Conservation (phyloP, 495 filamentous ascomycete species). For the Aspergillus bridgeri region DNA sequence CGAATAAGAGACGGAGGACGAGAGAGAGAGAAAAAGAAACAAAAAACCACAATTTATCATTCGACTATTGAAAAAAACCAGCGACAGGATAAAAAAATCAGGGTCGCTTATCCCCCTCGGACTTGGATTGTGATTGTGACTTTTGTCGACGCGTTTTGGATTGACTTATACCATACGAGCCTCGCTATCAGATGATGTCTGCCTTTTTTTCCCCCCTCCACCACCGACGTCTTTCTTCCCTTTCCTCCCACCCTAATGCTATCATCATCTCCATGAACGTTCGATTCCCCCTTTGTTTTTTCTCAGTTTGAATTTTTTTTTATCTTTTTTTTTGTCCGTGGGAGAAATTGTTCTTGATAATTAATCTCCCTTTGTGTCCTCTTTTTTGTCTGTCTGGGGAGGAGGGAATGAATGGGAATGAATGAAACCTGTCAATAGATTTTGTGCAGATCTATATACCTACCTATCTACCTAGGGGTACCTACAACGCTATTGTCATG, state of each 20-base stretch:
- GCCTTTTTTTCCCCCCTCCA: constrained; percentile 6
- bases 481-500: constrained; percentile 19
- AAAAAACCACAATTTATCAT: constrained; percentile 3
- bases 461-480: no score
- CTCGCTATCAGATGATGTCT: constrained; percentile 35
- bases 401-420: no score
- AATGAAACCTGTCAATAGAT: constrained; percentile 20
- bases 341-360: constrained; percentile 18
- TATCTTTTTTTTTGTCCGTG: constrained; percentile 13
- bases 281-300: constrained; percentile 47
- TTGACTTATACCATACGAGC: constrained; percentile 27
- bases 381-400: constrained; percentile 5
- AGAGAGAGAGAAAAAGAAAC: constrained; percentile 13
- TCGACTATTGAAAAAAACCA: constrained; percentile 17
- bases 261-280: constrained; percentile 45
- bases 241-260: constrained; percentile 28
- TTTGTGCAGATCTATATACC: constrained; percentile 21
- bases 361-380: no score
- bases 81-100: constrained; percentile 11
- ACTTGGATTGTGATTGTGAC: constrained; percentile 20
- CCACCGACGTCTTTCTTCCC: neutral
- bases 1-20: constrained; percentile 13
- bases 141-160: no score
- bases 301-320: constrained; percentile 18
- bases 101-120: neutral